A percentile compares a stretch with the other conserved stretches of the same genome.
These are phyloP conservation scores for Sporothrix euskadiensis DNA, from an alignment of 2,329 filamentous ascomycete genomes.

Conservation along the genomic window DNA sequence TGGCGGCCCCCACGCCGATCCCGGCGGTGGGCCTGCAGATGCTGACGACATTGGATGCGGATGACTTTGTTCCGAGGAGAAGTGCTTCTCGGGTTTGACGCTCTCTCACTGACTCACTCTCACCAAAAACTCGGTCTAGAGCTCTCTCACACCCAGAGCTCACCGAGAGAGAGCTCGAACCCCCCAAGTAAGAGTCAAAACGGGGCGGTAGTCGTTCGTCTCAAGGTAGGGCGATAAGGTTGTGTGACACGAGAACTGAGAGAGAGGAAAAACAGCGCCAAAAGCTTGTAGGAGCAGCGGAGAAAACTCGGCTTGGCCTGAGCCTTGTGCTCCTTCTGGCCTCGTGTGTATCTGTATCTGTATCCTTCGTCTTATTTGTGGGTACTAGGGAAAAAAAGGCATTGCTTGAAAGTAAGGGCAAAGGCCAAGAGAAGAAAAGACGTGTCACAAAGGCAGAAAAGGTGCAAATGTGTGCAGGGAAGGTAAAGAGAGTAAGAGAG, in stretches of 20 bases:
- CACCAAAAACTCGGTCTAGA: background rate
- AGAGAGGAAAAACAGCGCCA: background rate
- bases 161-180: background rate
- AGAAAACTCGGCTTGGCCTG: background rate
- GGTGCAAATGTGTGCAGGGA: background rate
- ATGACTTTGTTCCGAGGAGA: background rate
- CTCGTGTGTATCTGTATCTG: background rate
- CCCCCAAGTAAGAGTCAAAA: background rate
- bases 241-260: background rate
- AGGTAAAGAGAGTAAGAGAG: background rate
- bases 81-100: background rate
- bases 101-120: background rate
- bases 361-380: background rate
- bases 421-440: background rate
- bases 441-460: background rate
- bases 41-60: background rate
- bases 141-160: conserved; percentile 11
- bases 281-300: background rate
- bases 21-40: background rate
- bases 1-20: background rate
- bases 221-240: background rate
- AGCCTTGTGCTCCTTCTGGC: background rate
- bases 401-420: background rate
- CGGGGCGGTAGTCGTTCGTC: background rate
- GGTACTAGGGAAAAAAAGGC: background rate